Conservation (phyloP, 306 rosid genomes). For the Potentilla sterilis region DNA sequence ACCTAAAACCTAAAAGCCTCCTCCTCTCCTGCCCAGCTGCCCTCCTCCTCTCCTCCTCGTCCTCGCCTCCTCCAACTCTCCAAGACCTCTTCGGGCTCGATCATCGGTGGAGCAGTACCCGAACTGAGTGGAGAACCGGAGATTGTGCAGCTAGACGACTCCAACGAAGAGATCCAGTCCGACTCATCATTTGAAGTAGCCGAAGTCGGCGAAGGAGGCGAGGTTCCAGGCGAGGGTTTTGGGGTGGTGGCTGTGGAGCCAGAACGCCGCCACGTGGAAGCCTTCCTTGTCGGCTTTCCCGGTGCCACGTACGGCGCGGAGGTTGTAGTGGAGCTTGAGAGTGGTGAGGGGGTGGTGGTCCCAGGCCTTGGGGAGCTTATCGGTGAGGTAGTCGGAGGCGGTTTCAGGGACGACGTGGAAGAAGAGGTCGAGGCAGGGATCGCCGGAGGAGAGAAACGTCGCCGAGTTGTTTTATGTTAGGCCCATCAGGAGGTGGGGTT, state of each 20-base stretch:
- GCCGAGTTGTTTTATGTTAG: conserved; percentile 43
- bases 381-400: conserved; percentile 19
- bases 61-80: no score
- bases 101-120: no score
- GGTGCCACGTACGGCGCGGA: conserved; percentile 69
- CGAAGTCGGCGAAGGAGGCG: conserved; percentile 59
- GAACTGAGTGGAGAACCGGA: no score
- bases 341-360: conserved; percentile 42
- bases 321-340: conserved; percentile 63
- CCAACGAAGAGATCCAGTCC: no score
- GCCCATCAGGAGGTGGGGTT: conserved; percentile 19
- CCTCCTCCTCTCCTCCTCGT: no score
- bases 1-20: no score
- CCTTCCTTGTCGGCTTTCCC: conserved; percentile 54
- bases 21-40: no score
- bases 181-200: conserved; percentile 73
- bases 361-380: conserved; percentile 44
- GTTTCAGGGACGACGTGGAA: conserved; percentile 60
- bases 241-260: conserved; percentile 60
- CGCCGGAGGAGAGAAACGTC: conserved; percentile 48
- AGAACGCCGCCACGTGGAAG: conserved; percentile 49
- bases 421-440: conserved; percentile 65
- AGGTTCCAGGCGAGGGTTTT: conserved; percentile 56
- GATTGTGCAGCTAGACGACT: no score
- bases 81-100: no score